These are phyloP conservation scores for Annulohypoxylon truncatum DNA, from an alignment of 2,329 filamentous ascomycete genomes.

Conservation along the genomic window DNA sequence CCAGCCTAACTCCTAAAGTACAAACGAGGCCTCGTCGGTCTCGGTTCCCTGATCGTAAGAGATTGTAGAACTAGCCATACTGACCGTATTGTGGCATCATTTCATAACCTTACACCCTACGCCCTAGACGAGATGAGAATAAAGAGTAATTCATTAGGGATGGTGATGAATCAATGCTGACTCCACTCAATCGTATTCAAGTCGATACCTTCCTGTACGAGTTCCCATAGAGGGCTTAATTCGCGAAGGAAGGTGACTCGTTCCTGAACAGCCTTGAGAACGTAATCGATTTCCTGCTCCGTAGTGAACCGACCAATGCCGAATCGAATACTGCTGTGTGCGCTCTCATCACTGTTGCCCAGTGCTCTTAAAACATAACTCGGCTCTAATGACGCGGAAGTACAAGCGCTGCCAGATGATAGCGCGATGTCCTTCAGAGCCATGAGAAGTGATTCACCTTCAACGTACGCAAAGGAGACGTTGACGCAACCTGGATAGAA, in stretches of 20 bases:
- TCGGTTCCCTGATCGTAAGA: background rate
- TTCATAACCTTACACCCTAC: conserved; percentile 24
- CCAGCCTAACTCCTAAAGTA: conserved; percentile 34
- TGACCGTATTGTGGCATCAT: background rate
- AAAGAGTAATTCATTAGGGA: background rate
- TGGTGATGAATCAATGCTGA: conserved; percentile 76
- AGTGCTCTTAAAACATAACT: conserved; percentile 95
- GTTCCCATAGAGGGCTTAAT: conserved; percentile 94
- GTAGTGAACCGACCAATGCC: conserved; percentile 98
- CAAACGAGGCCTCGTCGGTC: conserved; percentile 12
- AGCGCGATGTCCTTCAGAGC: conserved; percentile 97
- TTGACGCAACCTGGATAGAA: conserved; percentile 99
- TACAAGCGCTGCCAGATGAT: conserved; percentile 96
- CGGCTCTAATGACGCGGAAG: conserved; percentile 94
- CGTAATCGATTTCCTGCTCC: conserved; percentile 95
- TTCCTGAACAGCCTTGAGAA: conserved; percentile 91
- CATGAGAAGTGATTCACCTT: conserved; percentile 98
- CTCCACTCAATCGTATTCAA: conserved; percentile 98
- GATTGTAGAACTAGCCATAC: conserved; percentile 6
- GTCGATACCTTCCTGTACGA: conserved; percentile 96
- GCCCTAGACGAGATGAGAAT: background rate
- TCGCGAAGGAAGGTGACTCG: conserved; percentile 93
- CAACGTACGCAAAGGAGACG: conserved; percentile 97
- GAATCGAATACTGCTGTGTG: conserved; percentile 97
- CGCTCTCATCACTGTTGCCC: conserved; percentile 96